These are phyloP conservation scores for Epichloe hybrida DNA, from an alignment of 2,329 filamentous ascomycete genomes.

Conservation along the genomic window DNA sequence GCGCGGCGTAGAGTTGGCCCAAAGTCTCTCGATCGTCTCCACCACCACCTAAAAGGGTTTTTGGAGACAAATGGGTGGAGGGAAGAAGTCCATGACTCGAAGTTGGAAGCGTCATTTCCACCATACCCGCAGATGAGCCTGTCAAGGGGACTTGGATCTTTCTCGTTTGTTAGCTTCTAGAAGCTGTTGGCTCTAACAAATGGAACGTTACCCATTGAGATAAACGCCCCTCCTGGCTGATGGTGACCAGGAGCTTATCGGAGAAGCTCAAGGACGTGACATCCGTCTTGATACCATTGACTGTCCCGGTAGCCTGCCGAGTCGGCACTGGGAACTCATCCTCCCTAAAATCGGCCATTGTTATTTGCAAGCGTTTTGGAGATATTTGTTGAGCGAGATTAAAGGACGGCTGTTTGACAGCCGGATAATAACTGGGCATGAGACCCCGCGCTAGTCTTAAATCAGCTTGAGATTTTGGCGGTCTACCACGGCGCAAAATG, in stretches of 20 bases:
- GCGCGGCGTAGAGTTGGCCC: constrained; percentile 78
- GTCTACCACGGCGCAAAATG: constrained; percentile 23
- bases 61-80: constrained; percentile 69
- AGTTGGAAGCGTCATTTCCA: constrained; percentile 44
- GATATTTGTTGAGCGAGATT: constrained; percentile 1
- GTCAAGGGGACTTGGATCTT: constrained; percentile 69
- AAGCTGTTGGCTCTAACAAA: neutral
- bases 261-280: constrained; percentile 61
- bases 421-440: constrained; percentile 9
- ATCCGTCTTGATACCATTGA: constrained; percentile 59
- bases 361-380: constrained; percentile 9
- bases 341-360: constrained; percentile 23
- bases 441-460: constrained; percentile 23
- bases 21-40: constrained; percentile 66
- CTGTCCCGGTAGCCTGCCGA: constrained; percentile 42
- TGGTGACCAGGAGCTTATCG: constrained; percentile 82
- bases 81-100: constrained; percentile 47
- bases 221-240: constrained; percentile 72
- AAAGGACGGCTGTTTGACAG: neutral
- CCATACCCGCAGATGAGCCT: constrained; percentile 47
- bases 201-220: constrained; percentile 68
- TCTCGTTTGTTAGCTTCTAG: neutral
- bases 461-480: constrained; percentile 18
- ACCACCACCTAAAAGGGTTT: constrained; percentile 74
- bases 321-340: constrained; percentile 57